A percentile compares a stretch with the other conserved stretches of the same genome.
phyloP scores from a whole-genome alignment of 106 monocot species.

The Agapanthus africanus region DNA sequence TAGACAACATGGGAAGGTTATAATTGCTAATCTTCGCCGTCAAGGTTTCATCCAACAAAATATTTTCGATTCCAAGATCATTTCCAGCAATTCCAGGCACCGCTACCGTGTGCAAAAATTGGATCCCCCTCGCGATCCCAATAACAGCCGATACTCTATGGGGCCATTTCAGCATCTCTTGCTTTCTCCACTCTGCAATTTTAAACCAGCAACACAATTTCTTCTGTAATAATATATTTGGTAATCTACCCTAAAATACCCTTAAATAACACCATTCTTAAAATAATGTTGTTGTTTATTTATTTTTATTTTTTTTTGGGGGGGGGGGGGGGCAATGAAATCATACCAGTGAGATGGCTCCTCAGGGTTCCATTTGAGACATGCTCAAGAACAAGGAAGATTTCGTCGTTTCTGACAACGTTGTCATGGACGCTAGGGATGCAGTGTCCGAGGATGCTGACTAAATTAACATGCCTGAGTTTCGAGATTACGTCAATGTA shows the following conservation, averaged over 20 bases:
- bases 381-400: slow-evolving; percentile 59
- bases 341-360: slow-evolving; percentile 76
- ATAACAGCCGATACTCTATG: slow-evolving; percentile 75
- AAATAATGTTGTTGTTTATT: no score
- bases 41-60: slow-evolving; percentile 76
- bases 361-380: slow-evolving; percentile 76
- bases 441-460: slow-evolving; percentile 87
- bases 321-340: not conserved
- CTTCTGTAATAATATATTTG: not conserved
- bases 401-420: slow-evolving; percentile 2
- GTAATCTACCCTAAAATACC: no score
- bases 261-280: no score
- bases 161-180: slow-evolving; percentile 91
- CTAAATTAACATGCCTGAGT: slow-evolving; percentile 74
- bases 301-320: no score
- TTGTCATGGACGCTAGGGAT: slow-evolving; percentile 29
- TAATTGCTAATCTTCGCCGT: slow-evolving; percentile 81
- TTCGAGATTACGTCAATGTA: slow-evolving; percentile 72
- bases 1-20: slow-evolving; percentile 55
- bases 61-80: slow-evolving; percentile 60
- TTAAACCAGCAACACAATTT: not conserved
- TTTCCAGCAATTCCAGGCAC: slow-evolving; percentile 71
- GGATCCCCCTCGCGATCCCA: slow-evolving; percentile 76
- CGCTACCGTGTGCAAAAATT: slow-evolving; percentile 73
- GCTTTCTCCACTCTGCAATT: slow-evolving; percentile 65